Evolutionary conservation across 495 filamentous ascomycete species (phyloP), one percentile per base, ranked within the genome.

Genomic region (Apiosordaria backusii): DNA sequence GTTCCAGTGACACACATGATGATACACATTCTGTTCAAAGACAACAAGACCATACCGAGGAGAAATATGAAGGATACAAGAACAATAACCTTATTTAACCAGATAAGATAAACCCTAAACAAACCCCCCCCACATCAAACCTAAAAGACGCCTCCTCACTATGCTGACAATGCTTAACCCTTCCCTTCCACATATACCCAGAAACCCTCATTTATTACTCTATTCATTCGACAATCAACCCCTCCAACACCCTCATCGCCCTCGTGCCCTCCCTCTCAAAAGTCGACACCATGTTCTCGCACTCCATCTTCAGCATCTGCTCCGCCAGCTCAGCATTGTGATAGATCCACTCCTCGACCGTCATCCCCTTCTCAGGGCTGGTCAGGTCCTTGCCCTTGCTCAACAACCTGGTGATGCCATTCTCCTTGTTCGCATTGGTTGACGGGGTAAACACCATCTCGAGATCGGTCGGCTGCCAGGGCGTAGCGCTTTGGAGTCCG

Each of bases 301-400:
- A 97, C 75, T 94, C 90, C 35, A 78, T 74, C 70, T 88, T 89
- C 63, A 98, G 75, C 72, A 86, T 87, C 72, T 90, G 86, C 78
- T 97, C 92, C 1, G 89, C 92, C 67, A 86, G 80, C 69, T 84
- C 84, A 4, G 94, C 93, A 72, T 93, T 94, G 79, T 85, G 86
- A 62, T 83, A 79, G 55, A 99, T 88, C 95, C 95, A 99, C 76
- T 97, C 88, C 74, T 96, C 91, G 2, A 98, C 92, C 0, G 87
- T 92, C 92, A 99, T 93, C 50, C 84, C 85, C 81, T 89, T 92
- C 80, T 97, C 94, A 0, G 87, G 87, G 67, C 82, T 89, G 1
- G 86, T 88, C 67, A 99, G 75, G n/a, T 83, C 83, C 25, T 65
- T 71, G 15, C 79, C 82, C 66, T 83, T 85, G 9, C 72, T 74